Conservation (phyloP, 768 basidiomycete species). For the Leucosporidium scottii region DNA sequence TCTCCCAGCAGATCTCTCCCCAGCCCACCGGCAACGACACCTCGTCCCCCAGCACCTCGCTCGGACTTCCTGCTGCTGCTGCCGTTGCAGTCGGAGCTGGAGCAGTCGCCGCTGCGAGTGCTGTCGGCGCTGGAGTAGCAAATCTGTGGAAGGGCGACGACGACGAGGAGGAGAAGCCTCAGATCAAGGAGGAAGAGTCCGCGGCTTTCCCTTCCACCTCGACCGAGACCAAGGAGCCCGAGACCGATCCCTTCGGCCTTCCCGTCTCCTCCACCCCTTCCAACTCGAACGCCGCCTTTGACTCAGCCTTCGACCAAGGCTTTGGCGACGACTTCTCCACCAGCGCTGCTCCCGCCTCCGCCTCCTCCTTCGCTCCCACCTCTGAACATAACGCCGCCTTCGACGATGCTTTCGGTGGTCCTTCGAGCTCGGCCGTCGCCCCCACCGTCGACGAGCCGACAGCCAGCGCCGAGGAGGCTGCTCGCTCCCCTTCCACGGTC, state of each 20-base stretch:
- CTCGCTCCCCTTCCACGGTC: too few species aligned
- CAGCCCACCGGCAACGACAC: conserved; percentile 1
- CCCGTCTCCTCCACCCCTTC: neutral
- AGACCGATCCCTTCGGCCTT: conserved; percentile 18
- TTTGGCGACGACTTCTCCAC: conserved; percentile 26
- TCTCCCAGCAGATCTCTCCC: conserved; percentile 8
- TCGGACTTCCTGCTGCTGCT: conserved; percentile 6
- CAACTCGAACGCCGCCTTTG: conserved; percentile 27
- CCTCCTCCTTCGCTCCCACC: conserved; percentile 18
- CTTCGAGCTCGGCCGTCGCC: too few species aligned
- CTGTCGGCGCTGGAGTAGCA: conserved; percentile 7
- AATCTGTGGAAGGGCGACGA: conserved; percentile 44
- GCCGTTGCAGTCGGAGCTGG: conserved; percentile 25
- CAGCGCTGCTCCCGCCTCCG: neutral
- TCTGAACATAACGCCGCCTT: conserved; percentile 35
- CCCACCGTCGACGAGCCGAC: too few species aligned
- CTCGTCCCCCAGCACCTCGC: neutral
- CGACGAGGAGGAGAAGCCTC: conserved; percentile 53
- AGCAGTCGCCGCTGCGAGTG: conserved; percentile 15
- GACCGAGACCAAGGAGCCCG: conserved; percentile 38
- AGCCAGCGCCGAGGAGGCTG: too few species aligned
- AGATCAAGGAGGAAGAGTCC: conserved; percentile 42
- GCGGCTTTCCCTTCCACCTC: conserved; percentile 33
- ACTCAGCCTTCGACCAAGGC: conserved; percentile 39
- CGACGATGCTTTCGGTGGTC: conserved; percentile 39